These are phyloP conservation scores for Coprinopsis sp. DNA, from an alignment of 768 basidiomycete species.

Conservation along the genomic window DNA sequence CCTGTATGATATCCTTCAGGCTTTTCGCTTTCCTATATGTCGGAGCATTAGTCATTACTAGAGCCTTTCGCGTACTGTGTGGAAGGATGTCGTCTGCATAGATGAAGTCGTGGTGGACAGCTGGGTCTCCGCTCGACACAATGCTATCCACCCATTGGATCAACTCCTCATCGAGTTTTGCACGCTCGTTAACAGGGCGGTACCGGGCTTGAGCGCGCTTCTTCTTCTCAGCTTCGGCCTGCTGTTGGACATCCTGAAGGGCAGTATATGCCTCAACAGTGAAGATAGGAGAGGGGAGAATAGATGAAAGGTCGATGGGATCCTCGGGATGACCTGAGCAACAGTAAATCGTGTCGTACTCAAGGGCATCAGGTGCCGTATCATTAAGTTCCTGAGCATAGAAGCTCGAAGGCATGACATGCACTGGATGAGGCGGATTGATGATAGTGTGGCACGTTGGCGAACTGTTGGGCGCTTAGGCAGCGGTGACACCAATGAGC, in stretches of 20 bases:
- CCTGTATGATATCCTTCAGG: slow-evolving; percentile 13
- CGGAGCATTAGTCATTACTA: slow-evolving; percentile 11
- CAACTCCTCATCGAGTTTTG: slow-evolving; percentile 11
- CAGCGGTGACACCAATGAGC: slow-evolving; percentile 2
- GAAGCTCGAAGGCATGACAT: not conserved
- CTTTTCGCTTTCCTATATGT: slow-evolving; percentile 3
- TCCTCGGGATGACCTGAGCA: not conserved
- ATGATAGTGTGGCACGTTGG: slow-evolving; percentile 7
- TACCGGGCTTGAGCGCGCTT: slow-evolving; percentile 3
- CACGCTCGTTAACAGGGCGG: slow-evolving; percentile 13
- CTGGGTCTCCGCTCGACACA: not conserved
- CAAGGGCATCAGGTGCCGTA: not conserved
- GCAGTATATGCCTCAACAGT: slow-evolving; percentile 1
- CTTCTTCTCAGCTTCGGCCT: not conserved
- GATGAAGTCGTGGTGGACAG: slow-evolving; percentile 9
- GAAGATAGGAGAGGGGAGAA: not conserved
- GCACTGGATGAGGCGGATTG: slow-evolving; percentile 7
- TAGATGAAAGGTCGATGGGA: not conserved
- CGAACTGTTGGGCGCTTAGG: slow-evolving; percentile 3
- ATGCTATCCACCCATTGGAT: slow-evolving; percentile 16
- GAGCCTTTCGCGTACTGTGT: not conserved
- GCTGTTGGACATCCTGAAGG: not conserved
- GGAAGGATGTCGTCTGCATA: slow-evolving; percentile 19
- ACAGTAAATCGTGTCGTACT: not conserved
- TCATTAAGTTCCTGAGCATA: slow-evolving; percentile 4